These are phyloP conservation scores for Fusarium begoniae DNA, from an alignment of 2,329 filamentous ascomycete genomes.

Conservation along the genomic window DNA sequence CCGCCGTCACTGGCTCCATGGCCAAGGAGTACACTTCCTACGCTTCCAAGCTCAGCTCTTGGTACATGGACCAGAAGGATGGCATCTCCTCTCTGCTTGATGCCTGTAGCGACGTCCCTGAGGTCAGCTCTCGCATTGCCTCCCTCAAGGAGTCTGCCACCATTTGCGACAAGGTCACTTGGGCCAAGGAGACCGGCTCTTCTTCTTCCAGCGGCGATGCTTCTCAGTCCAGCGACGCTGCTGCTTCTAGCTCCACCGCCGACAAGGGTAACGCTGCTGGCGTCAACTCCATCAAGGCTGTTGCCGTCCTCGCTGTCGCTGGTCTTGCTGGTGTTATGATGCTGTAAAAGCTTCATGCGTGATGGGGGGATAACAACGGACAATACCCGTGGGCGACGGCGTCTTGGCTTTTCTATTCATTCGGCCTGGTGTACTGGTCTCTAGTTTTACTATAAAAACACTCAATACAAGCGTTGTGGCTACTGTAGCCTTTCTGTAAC, in stretches of 20 bases:
- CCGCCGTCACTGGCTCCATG: slow-evolving; percentile 41
- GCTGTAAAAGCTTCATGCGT: background rate
- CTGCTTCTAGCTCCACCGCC: background rate
- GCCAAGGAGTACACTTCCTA: slow-evolving; percentile 42
- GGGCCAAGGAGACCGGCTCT: slow-evolving; percentile 20
- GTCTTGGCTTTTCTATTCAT: background rate
- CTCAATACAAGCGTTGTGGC: background rate
- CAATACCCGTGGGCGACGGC: background rate
- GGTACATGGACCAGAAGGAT: slow-evolving; percentile 29
- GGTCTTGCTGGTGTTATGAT: slow-evolving; percentile 29
- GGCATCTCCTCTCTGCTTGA: slow-evolving; percentile 33
- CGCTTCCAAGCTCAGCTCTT: slow-evolving; percentile 32
- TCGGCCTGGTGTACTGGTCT: background rate
- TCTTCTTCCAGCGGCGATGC: background rate
- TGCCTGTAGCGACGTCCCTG: slow-evolving; percentile 45
- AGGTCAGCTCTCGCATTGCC: slow-evolving; percentile 15
- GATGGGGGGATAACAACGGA: background rate
- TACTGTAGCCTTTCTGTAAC: background rate
- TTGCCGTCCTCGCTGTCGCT: slow-evolving; percentile 11
- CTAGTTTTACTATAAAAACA: background rate
- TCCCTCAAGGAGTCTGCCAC: background rate
- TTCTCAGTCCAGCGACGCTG: background rate
- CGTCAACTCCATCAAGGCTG: slow-evolving; percentile 14
- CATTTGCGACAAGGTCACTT: slow-evolving; percentile 18
- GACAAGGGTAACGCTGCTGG: slow-evolving; percentile 11